Conservation (phyloP, 495 filamentous ascomycete species). For the Penicillium cosmopolitanum region DNA sequence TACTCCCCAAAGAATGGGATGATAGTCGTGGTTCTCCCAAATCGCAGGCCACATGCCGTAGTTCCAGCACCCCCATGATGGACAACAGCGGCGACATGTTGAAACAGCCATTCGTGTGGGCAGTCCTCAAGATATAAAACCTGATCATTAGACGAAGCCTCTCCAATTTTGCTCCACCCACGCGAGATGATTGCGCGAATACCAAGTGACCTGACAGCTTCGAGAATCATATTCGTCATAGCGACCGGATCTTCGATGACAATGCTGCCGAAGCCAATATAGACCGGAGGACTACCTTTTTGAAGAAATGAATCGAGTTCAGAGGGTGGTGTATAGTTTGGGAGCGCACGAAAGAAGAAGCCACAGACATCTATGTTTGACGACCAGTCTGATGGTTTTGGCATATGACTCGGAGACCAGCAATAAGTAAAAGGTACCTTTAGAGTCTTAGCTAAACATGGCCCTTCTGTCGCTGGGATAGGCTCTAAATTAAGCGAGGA, state of each 20-base stretch:
- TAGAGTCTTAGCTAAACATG: slow-evolving; percentile 40
- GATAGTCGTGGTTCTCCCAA: slow-evolving; percentile 60
- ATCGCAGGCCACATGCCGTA: slow-evolving; percentile 62
- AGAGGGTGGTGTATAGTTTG: slow-evolving; percentile 52
- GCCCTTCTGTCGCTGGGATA: slow-evolving; percentile 42
- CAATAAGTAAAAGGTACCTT: slow-evolving; percentile 66
- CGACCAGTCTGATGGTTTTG: slow-evolving; percentile 64
- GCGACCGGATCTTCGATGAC: slow-evolving; percentile 61
- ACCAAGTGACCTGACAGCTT: slow-evolving; percentile 54
- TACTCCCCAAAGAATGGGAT: slow-evolving; percentile 70
- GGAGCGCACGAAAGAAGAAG: slow-evolving; percentile 61
- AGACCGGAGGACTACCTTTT: slow-evolving; percentile 58
- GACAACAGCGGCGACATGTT: slow-evolving; percentile 62
- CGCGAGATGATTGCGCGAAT: slow-evolving; percentile 63
- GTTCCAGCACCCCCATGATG: slow-evolving; percentile 72
- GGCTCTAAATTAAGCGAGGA: slow-evolving; percentile 55
- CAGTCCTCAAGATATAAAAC: slow-evolving; percentile 63
- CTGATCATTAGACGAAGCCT: slow-evolving; percentile 33
- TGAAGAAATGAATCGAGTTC: slow-evolving; percentile 57
- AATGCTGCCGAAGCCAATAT: slow-evolving; percentile 72
- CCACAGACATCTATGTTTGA: slow-evolving; percentile 63
- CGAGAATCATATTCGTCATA: slow-evolving; percentile 56
- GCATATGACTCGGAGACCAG: slow-evolving; percentile 65
- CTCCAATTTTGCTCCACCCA: slow-evolving; percentile 65
- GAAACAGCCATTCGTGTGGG: slow-evolving; percentile 70